A percentile compares a stretch with the other conserved stretches of the same genome.
phyloP scores from a whole-genome alignment of 257 asterid species.

The Henckelia pumila region DNA sequence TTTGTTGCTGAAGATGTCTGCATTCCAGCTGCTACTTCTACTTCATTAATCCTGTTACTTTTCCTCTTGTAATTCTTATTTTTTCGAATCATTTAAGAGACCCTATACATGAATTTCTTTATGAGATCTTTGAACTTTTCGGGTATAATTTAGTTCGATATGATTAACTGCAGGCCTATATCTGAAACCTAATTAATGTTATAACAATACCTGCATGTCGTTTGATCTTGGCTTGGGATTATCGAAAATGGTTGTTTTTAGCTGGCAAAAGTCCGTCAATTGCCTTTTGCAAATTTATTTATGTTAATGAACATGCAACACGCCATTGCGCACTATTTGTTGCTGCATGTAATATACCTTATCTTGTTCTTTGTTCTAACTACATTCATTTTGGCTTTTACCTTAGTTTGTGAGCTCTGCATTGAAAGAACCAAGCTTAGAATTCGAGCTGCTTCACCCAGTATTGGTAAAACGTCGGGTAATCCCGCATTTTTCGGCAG shows the following conservation, averaged over 20 bases:
- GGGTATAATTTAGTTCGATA: background rate
- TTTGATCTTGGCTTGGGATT: background rate
- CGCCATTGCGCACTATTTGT: background rate
- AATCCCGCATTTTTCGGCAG: constrained; percentile 62
- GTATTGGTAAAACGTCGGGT: constrained; percentile 59
- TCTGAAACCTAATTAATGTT: background rate
- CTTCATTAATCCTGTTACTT: background rate
- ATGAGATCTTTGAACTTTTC: background rate
- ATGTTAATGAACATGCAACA: background rate
- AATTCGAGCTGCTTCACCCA: constrained; percentile 76
- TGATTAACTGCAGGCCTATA: constrained; percentile 10
- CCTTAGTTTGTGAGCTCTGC: constrained; percentile 79
- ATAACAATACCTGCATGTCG: background rate
- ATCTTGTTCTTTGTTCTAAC: background rate
- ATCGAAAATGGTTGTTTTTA: background rate
- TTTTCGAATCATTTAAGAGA: background rate
- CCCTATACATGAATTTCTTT: background rate
- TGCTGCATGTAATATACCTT: background rate
- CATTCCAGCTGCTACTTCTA: background rate
- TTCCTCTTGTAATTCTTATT: background rate
- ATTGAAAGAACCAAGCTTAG: constrained; percentile 74
- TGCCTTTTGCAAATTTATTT: background rate
- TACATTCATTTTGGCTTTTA: background rate
- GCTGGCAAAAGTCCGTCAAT: background rate
- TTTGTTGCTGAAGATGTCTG: background rate